A percentile compares a stretch with the other conserved stretches of the same genome.
phyloP scores from a whole-genome alignment of 768 basidiomycete genomes.

The Xerocomellus intermedius region DNA sequence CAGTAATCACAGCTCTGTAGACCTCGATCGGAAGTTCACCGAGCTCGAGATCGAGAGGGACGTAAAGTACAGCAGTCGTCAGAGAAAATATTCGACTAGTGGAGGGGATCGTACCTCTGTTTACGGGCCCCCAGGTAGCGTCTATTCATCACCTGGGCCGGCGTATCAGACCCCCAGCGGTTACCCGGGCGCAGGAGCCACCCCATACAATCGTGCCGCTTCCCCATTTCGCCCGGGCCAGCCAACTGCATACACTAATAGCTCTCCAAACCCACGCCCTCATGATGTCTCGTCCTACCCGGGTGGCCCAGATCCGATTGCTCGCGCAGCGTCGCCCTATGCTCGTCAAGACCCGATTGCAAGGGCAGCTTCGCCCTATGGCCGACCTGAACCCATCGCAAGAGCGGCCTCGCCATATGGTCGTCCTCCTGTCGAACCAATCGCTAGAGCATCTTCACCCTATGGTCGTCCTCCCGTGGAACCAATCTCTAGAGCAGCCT shows the following conservation, averaged over 20 bases:
- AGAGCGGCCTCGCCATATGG: conserved; percentile 32
- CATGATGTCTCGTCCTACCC: conserved; percentile 45
- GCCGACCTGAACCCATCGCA: conserved; percentile 27
- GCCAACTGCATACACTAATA: conserved; percentile 31
- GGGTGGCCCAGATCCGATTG: conserved; percentile 34
- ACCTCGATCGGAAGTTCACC: conserved; percentile 41
- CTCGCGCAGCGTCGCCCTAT: conserved; percentile 35
- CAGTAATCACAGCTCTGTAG: conserved; percentile 19
- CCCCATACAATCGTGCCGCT: conserved; percentile 32
- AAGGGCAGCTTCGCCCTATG: conserved; percentile 35
- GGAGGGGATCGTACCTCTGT: conserved; percentile 33
- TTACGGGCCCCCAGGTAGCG: conserved; percentile 16
- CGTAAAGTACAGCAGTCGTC: conserved; percentile 31
- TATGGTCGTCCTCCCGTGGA: conserved; percentile 37
- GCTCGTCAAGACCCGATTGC: conserved; percentile 33
- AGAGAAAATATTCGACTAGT: conserved; percentile 45
- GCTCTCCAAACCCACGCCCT: conserved; percentile 51
- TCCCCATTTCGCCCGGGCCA: conserved; percentile 32
- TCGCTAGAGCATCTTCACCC: conserved; percentile 34
- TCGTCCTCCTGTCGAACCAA: conserved; percentile 39
- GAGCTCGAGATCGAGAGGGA: conserved; percentile 35
- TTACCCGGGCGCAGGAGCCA: conserved; percentile 30
- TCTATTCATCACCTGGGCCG: conserved; percentile 31
- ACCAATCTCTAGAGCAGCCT: conserved; percentile 40
- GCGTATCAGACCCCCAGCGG: conserved; percentile 22